These are phyloP conservation scores for Penicillium herquei DNA, from an alignment of 495 filamentous ascomycete species.

Conservation along the genomic window DNA sequence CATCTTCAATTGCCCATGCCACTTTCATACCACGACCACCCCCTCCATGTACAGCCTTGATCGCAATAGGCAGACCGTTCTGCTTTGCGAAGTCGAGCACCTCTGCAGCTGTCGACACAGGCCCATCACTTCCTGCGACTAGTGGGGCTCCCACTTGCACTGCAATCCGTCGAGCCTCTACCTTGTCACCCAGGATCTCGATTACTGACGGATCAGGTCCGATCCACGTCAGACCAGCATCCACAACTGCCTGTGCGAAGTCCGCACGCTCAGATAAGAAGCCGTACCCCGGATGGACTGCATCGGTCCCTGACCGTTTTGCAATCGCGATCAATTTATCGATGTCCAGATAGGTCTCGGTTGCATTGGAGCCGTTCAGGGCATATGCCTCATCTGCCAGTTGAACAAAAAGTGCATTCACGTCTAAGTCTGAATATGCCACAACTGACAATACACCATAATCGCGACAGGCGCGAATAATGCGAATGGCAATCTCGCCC, in stretches of 20 bases:
- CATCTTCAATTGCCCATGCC: too few species aligned
- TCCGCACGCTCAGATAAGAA: constrained; percentile 54
- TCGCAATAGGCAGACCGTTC: constrained; percentile 79
- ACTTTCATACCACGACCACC: constrained; percentile 50
- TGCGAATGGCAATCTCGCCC: constrained; percentile 52
- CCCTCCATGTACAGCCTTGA: constrained; percentile 91
- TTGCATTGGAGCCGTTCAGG: background rate
- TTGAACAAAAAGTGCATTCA: constrained; percentile 17
- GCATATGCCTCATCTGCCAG: constrained; percentile 24
- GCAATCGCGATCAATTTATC: background rate
- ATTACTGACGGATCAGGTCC: constrained; percentile 49
- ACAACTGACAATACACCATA: constrained; percentile 45
- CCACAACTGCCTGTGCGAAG: constrained; percentile 43
- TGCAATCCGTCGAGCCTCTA: constrained; percentile 36
- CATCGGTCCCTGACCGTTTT: constrained; percentile 57
- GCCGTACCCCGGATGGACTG: constrained; percentile 58
- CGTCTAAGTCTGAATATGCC: constrained; percentile 41
- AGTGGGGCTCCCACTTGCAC: constrained; percentile 51
- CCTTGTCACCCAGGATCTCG: constrained; percentile 48
- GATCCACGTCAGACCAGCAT: constrained; percentile 46
- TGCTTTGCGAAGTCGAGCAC: constrained; percentile 61
- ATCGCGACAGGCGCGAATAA: constrained; percentile 33
- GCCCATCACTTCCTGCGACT: constrained; percentile 85
- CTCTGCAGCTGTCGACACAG: constrained; percentile 72
- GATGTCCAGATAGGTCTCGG: background rate